Evolutionary conservation across 331 rosid species (phyloP), one percentile per base, ranked within the genome.

Genomic region (Ulmus americana): DNA sequence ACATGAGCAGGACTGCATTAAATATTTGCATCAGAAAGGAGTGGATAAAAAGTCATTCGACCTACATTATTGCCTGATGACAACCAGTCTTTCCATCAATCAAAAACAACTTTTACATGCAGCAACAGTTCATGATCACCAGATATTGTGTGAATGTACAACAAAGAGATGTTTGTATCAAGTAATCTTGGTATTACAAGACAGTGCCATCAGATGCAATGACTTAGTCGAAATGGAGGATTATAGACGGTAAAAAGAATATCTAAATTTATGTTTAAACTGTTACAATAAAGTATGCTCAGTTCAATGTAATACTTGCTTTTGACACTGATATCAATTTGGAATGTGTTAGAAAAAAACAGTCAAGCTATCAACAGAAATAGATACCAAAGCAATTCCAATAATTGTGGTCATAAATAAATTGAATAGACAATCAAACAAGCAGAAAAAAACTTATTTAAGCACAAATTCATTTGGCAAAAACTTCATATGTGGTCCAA

Each of bases 1-100:
- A 94, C 79, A 65, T 94, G 96, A 64, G 99, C 99, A 77, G 99
- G 99, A 61, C 99, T 94, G 95, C 77, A 84, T 77, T 56, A 76
- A 69, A 72, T 77, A 70, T 46, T n/a, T 2, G 70, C 49, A 49
- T 57, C 59, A 84, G 74, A n/a, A 12, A 78, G 71, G 64, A 52
- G 52, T 52, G 59, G 48, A 69, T 10, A 60, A 60, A 63, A 54
- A 22, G 47, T 18, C 15, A 44, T 61, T 52, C 18, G 13, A 7
- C 40, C 8, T 8, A 42, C 8, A 10, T 15, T 55, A 13, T 48
- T 11, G 39, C 63, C 40, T 13, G 3, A 59, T 59, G 38, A 40
- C n/a, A 46, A 59, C 6, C n/a, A 22, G 8, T n/a, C 55, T 50
- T 28, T 28, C 22, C 18, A 50, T 50, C 28, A 50, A 15, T 10